Evolutionary conservation across 495 filamentous ascomycete genomes (phyloP), one percentile per base, ranked within the genome.

Genomic region (Cudoniella acicularis): DNA sequence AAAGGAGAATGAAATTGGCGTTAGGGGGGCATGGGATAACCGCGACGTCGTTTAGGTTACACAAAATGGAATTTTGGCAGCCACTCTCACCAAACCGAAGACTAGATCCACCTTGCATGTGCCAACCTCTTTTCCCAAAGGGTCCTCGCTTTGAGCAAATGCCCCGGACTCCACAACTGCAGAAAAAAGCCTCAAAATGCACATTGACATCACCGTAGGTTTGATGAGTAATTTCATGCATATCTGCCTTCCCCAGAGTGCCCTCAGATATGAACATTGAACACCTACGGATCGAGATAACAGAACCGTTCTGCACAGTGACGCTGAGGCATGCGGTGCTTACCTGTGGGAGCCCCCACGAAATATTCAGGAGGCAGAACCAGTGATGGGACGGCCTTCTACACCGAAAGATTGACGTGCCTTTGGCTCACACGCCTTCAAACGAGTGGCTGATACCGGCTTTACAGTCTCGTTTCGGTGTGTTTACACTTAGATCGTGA

Each of bases 341-440:
- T 36, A 36, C 30, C 13, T 27, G 25, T 41, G 21, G 48, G 9
- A 9, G 41, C 43, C 54, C 54, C 54, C 54, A 56, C 23, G 41
- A 26, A 17, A 23, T 16, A 3, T 56, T 46, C 48, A 20, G 10
- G 41, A 13, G 16, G 48, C 2, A 49, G 40, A 16, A n/a, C n/a
- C n/a, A n/a, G n/a, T n/a, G n/a, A n/a, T n/a, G 17, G 3, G 13
- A 13, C 30, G 22, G 22, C 30, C 10, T 45, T 55, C n/a, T n/a
- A n/a, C 58, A 61, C 58, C 58, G 58, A 54, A 43, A 49, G 41
- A 61, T 52, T 61, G 58, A 61, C 58, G 51, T 46, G 36, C 30
- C n/a, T 23, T 10, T 54, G 18, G n/a, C 2, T 11, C 36, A 26
- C 10, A 42, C n/a, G 17, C 9, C 13, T 54, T 22, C 10, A 21